Evolutionary conservation across 306 rosid genomes (phyloP).

Genomic region (Prunus padus): DNA sequence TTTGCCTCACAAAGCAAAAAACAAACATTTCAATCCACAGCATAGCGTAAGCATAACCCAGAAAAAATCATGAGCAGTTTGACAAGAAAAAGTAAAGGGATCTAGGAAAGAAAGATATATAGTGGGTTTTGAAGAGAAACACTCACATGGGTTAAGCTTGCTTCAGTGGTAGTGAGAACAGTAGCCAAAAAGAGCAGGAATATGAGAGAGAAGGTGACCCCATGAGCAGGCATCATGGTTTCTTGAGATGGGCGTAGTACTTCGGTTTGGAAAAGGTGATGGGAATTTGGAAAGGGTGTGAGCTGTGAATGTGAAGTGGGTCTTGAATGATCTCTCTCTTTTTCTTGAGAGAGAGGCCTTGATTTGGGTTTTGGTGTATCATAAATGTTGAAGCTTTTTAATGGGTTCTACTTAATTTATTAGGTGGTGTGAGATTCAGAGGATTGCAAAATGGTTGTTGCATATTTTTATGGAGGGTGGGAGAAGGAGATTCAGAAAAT

Average conservation of each 20-base stretch:
- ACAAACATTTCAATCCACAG: constrained; percentile 29
- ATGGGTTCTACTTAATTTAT: not conserved
- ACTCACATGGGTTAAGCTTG: constrained; percentile 60
- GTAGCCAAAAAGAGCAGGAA: constrained; percentile 49
- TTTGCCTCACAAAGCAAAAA: constrained; percentile 55
- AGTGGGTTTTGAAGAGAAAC: constrained; percentile 11
- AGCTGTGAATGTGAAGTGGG: constrained; percentile 22
- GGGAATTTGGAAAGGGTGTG: constrained; percentile 25
- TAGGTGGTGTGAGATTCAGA: constrained; percentile 5
- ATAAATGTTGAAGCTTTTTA: constrained; percentile 24
- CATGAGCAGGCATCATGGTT: constrained; percentile 54
- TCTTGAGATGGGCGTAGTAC: constrained; percentile 24
- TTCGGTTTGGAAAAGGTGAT: constrained; percentile 16
- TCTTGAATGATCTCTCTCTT: constrained; percentile 9
- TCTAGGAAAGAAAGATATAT: constrained; percentile 23
- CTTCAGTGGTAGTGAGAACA: constrained; percentile 32
- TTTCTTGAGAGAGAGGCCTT: constrained; percentile 18
- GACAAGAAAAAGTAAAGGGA: constrained; percentile 16
- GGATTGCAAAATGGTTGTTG: constrained; percentile 2
- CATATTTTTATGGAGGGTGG: not conserved
- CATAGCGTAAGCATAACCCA: constrained; percentile 24
- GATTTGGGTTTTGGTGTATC: constrained; percentile 26
- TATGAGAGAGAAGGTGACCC: constrained; percentile 58
- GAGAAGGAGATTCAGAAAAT: not conserved
- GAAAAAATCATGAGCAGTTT: not conserved